phyloP scores from a whole-genome alignment of 2,329 filamentous ascomycete genomes.

The Aspergillus sp. region DNA sequence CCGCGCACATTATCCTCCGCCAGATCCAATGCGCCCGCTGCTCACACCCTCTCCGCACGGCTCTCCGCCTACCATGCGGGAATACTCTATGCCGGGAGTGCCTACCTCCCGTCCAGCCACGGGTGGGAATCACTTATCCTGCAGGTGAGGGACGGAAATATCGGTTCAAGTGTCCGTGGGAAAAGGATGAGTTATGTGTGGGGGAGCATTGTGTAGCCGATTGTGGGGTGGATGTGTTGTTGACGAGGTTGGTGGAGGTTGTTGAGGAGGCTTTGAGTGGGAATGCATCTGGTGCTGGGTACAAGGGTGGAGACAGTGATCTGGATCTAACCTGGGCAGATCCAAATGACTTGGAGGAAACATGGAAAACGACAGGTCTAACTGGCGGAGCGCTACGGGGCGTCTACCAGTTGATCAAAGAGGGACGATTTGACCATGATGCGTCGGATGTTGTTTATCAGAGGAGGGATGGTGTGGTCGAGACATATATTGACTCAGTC shows the following conservation, averaged over 20 bases:
- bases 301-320: slow-evolving; percentile 24
- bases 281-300: not conserved
- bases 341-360: slow-evolving; percentile 4
- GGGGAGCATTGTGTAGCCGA: slow-evolving; percentile 70
- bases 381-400: slow-evolving; percentile 45
- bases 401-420: slow-evolving; percentile 59
- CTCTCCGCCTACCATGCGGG: slow-evolving; percentile 75
- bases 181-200: slow-evolving; percentile 40
- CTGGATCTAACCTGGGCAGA: slow-evolving; percentile 23
- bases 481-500: not conserved
- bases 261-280: slow-evolving; percentile 38
- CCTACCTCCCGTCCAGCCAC: slow-evolving; percentile 58
- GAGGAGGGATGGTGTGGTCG: slow-evolving; percentile 16
- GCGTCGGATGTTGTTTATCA: slow-evolving; percentile 49
- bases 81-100: slow-evolving; percentile 69
- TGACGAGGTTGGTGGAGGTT: slow-evolving; percentile 63
- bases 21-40: slow-evolving; percentile 73
- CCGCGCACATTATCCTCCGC: slow-evolving; percentile 57
- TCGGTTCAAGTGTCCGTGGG: slow-evolving; percentile 66
- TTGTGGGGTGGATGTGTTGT: slow-evolving; percentile 67
- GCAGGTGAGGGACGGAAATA: slow-evolving; percentile 58
- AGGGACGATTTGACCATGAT: slow-evolving; percentile 53
- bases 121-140: slow-evolving; percentile 71
- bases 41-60: slow-evolving; percentile 58
- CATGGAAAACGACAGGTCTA: slow-evolving; percentile 4